Conservation (phyloP, 345 rosid genomes). For the Aquilaria malaccensis region DNA sequence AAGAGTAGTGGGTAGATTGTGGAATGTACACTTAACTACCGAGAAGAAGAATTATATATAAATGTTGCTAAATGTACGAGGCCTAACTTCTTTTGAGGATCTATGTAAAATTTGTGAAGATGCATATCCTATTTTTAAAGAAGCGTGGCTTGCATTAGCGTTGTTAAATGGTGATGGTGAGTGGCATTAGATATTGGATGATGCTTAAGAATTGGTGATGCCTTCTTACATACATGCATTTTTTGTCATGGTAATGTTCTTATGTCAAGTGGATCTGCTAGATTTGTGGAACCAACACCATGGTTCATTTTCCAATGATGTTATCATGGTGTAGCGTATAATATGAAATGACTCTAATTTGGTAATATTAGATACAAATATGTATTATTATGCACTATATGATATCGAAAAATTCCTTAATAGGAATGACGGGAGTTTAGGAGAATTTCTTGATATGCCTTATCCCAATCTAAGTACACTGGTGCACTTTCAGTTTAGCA, state of each 20-base stretch:
- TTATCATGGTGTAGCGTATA: not conserved
- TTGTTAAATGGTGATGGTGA: not conserved
- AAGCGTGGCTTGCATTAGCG: not conserved
- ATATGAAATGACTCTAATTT: not conserved
- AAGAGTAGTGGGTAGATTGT: not conserved
- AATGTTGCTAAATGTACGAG: not conserved
- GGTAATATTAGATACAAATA: not conserved
- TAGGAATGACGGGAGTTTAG: not conserved
- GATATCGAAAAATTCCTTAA: not conserved
- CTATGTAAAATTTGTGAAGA: not conserved
- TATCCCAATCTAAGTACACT: no score
- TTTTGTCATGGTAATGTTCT: not conserved
- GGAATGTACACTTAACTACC: no score
- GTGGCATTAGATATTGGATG: not conserved
- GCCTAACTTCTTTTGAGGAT: not conserved
- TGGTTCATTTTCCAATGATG: no score
- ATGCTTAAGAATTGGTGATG: not conserved
- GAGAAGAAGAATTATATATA: no score
- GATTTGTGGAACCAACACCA: not conserved
- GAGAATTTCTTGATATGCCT: no score
- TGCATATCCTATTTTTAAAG: no score
- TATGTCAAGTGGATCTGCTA: not conserved
- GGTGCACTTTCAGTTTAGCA: no score
- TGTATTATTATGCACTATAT: not conserved
- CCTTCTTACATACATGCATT: no score